Conservation (phyloP, 2,329 filamentous ascomycete species). For the Trichoderma sp. region DNA sequence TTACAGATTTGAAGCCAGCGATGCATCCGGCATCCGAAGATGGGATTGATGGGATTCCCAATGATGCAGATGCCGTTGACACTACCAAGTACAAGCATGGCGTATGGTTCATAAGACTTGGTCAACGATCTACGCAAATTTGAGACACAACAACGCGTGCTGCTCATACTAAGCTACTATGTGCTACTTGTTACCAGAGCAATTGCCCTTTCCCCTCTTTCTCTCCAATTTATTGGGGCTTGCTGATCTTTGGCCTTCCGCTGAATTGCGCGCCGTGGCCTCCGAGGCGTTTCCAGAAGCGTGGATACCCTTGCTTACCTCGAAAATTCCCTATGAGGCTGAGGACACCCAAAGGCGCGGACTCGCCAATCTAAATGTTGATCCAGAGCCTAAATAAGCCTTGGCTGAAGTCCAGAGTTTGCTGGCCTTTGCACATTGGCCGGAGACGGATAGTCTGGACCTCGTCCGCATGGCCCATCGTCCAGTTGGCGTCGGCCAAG, state of each 20-base stretch:
- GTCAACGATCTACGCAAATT: not conserved
- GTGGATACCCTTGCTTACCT: slow-evolving; percentile 13
- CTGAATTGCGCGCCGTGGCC: not conserved
- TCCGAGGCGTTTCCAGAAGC: slow-evolving; percentile 8
- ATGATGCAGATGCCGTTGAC: not conserved
- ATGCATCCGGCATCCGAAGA: not conserved
- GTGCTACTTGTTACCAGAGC: not conserved
- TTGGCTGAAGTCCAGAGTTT: slow-evolving; percentile 1
- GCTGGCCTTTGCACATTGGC: not conserved
- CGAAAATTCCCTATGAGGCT: slow-evolving; percentile 1
- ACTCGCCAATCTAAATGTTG: slow-evolving; percentile 16
- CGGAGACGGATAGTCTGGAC: not conserved
- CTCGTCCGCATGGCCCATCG: not conserved
- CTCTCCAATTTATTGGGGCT: not conserved
- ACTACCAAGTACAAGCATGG: not conserved
- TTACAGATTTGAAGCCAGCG: not conserved
- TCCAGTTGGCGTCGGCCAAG: not conserved
- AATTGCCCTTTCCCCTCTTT: not conserved
- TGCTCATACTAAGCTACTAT: not conserved
- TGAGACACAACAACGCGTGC: not conserved
- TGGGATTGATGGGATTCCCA: not conserved
- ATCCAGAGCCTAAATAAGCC: slow-evolving; percentile 6
- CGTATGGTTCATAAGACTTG: not conserved
- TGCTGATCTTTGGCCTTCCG: not conserved
- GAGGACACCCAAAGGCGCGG: not conserved